Percentiles rank a stretch among this genome's conserved stretches.
phyloP scores from a whole-genome alignment of 176 grass and related monocot species.

The Bromus sterilis region DNA sequence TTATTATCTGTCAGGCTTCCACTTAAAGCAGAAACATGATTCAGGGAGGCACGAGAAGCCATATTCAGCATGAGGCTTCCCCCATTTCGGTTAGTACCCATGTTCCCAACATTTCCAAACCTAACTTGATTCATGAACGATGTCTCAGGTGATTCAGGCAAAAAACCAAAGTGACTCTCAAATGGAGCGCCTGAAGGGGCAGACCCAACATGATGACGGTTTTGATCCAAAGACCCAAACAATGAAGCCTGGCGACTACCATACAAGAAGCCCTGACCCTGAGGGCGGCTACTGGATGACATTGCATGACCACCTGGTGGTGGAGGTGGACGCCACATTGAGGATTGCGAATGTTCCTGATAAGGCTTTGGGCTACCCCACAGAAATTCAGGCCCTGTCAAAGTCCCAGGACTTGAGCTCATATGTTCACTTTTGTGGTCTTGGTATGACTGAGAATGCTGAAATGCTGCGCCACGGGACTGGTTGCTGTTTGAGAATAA shows the following conservation, averaged over 20 bases:
- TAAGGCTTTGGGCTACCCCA: constrained; percentile 93
- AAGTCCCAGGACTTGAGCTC: constrained; percentile 59
- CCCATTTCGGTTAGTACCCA: constrained; percentile 34
- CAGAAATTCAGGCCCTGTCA: constrained; percentile 87
- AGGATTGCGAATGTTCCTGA: constrained; percentile 64
- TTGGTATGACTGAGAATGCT: constrained; percentile 72
- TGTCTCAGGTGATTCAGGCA: constrained; percentile 63
- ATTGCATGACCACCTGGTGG: constrained; percentile 38
- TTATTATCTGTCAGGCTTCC: constrained; percentile 49
- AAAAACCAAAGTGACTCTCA: constrained; percentile 72
- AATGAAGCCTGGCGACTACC: constrained; percentile 37
- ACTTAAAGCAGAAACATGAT: constrained; percentile 43
- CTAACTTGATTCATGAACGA: constrained; percentile 57
- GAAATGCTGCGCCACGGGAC: constrained; percentile 37
- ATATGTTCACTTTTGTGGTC: constrained; percentile 51
- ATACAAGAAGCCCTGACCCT: constrained; percentile 59
- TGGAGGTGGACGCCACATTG: constrained; percentile 60
- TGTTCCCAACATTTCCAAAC: constrained; percentile 46
- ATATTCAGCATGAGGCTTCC: constrained; percentile 52
- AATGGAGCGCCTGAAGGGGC: constrained; percentile 83
- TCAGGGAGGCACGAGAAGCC: constrained; percentile 26
- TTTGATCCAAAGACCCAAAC: constrained; percentile 52
- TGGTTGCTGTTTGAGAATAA: constrained; percentile 43
- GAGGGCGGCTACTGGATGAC: constrained; percentile 35
- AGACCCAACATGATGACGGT: constrained; percentile 66